A percentile compares a stretch with the other conserved stretches of the same genome.
Evolutionary conservation across 2,329 filamentous ascomycete species (phyloP).

Genomic region (Colletotrichum noveboracense): DNA sequence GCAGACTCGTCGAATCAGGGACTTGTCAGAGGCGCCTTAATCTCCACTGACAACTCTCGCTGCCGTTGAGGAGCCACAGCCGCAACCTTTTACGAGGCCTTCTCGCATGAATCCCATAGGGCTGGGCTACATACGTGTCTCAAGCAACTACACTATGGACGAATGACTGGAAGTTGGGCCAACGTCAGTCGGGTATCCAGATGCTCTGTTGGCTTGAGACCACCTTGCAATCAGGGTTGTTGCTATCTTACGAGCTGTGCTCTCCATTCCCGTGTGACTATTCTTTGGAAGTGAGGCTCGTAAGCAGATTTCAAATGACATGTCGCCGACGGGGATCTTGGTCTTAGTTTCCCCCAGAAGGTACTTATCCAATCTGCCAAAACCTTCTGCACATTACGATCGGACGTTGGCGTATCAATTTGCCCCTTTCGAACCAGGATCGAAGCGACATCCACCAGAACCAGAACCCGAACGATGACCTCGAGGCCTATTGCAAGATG

Average conservation of each 20-base stretch:
- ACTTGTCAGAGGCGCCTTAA: background rate
- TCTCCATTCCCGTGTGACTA: background rate
- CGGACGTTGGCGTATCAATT: background rate
- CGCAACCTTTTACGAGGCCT: too few relatives aligned
- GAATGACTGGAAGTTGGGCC: rapidly evolving
- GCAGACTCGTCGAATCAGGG: too few relatives aligned
- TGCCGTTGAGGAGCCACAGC: rapidly evolving
- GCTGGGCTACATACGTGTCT: too few relatives aligned
- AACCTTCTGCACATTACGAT: background rate
- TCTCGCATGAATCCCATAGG: too few relatives aligned
- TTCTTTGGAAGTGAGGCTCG: background rate
- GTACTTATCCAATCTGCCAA: background rate
- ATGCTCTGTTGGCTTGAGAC: too few relatives aligned
- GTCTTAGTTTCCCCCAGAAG: background rate
- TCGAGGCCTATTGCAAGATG: too few relatives aligned
- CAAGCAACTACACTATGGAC: too few relatives aligned
- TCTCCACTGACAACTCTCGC: too few relatives aligned
- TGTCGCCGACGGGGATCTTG: background rate
- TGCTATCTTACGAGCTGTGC: too few relatives aligned
- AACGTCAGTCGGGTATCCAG: rapidly evolving
- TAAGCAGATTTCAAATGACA: too few relatives aligned
- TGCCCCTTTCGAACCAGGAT: background rate
- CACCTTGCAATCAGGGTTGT: too few relatives aligned
- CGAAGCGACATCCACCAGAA: background rate
- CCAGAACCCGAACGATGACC: too few relatives aligned